These are phyloP conservation scores for Gypsophila paniculata DNA, from an alignment of 179 eudicot species.

Conservation along the genomic window DNA sequence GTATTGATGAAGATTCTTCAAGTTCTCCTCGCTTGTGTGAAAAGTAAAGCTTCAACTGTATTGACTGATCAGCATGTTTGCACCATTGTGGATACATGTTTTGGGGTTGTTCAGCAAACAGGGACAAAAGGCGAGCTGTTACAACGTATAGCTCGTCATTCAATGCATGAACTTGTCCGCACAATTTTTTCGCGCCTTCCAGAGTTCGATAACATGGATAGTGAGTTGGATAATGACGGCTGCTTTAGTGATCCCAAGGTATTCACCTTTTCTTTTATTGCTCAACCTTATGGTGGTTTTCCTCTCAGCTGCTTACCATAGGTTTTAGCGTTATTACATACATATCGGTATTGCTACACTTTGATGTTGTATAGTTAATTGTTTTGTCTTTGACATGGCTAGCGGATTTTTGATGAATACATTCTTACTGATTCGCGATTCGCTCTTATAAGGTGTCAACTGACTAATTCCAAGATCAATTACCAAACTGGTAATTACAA, in stretches of 20 bases:
- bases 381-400: no score
- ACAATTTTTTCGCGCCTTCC: constrained; percentile 61
- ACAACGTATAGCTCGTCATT: constrained; percentile 68
- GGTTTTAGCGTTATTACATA: neutral
- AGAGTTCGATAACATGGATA: constrained; percentile 34
- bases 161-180: constrained; percentile 69
- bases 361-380: neutral
- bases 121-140: constrained; percentile 66
- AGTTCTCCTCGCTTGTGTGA: constrained; percentile 73
- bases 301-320: neutral
- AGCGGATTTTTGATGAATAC: no score
- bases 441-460: no score
- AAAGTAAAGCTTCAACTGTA: constrained; percentile 55
- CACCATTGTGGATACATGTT: constrained; percentile 66
- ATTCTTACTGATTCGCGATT: no score
- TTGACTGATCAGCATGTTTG: constrained; percentile 75
- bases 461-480: no score
- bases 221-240: constrained; percentile 34
- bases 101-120: constrained; percentile 74
- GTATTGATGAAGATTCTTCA: constrained; percentile 75
- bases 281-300: neutral
- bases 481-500: no score
- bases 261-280: constrained; percentile 16
- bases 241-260: constrained; percentile 42
- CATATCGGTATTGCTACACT: neutral